These are phyloP conservation scores for Erigeron philadelphicus DNA, from an alignment of 140 eudicot genomes.

Conservation along the genomic window DNA sequence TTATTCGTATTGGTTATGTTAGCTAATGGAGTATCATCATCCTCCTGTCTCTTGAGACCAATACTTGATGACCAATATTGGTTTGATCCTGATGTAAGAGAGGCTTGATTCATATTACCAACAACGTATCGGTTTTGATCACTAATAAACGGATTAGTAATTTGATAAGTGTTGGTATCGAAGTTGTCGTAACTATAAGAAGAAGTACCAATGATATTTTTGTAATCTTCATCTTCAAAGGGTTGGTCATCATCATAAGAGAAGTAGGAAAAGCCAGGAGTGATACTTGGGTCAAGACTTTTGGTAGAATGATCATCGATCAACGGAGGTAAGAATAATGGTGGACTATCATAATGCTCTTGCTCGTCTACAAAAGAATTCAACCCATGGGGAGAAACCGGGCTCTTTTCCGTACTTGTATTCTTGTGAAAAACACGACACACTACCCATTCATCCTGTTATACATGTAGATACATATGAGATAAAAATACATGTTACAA, in stretches of 20 bases:
- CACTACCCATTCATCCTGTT: constrained; percentile 53
- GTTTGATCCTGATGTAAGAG: background rate
- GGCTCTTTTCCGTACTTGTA: constrained; percentile 17
- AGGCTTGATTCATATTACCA: background rate
- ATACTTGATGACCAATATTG: background rate
- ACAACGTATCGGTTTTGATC: constrained; percentile 7
- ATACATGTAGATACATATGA: background rate
- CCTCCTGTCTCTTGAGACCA: background rate
- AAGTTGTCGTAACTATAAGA: constrained; percentile 15
- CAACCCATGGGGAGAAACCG: constrained; percentile 27
- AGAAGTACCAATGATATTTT: constrained; percentile 19
- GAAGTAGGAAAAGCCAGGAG: constrained; percentile 6
- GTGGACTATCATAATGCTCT: constrained; percentile 30
- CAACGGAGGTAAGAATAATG: constrained; percentile 37
- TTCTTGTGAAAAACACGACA: constrained; percentile 39
- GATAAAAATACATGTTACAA: background rate
- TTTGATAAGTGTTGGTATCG: constrained; percentile 16
- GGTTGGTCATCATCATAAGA: background rate
- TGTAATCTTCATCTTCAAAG: constrained; percentile 15
- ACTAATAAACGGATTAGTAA: background rate
- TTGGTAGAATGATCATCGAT: constrained; percentile 17
- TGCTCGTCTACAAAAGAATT: constrained; percentile 51
- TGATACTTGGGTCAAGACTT: constrained; percentile 7
- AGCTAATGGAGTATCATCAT: background rate
- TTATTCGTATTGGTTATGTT: background rate